Base-by-base conservation (phyloP, 352 stramenopile genomes). In the Globisporangium middletonii region DNA sequence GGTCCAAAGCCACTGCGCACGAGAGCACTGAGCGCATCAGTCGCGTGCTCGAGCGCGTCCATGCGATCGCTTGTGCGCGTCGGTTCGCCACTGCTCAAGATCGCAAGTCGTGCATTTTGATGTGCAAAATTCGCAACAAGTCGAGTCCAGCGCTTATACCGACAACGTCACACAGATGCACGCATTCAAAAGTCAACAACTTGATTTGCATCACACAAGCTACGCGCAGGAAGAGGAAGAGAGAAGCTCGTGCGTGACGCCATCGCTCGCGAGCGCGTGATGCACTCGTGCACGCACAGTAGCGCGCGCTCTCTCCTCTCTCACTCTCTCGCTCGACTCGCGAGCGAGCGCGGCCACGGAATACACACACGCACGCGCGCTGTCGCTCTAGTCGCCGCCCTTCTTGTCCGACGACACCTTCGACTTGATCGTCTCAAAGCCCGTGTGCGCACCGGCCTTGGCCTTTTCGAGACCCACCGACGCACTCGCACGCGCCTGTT, bases 401-500 rank as follows among this genome's bases (percentile, higher is more conserved):
- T 89, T 88, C 72, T 86, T 89, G 43, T 65, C 59, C 12, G 68
- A 67, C 18, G 69, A 74, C 42, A 83, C 81, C 68, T 88, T 89
- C 26, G 78, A 84, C 71, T 88, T 89, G 62, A 91, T 86, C 7
- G 81, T 90, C 66, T 89, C 79, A 42, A 79, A 76, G 33, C 75
- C 78, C 13, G 73, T 84, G 13, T 65, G 59, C n/a, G 80, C 84
- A 37, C 79, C 83, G 46, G 77, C 68, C 70, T 94, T 94, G 56
- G 84, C 84, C 69, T 83, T 94, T 63, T 94, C 84, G 3, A 89
- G 67, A 41, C 82, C 82, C 9, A 76, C 64, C 0, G 77, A 67
- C 5, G 84, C 86, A 19, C 69, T 75, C 26, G 80, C 64, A 33
- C 79, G 79, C n/a, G 79, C 82, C 78, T 91, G 50, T 27, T 7